Base-by-base conservation (phyloP, 306 rosid species). In the Begonia peltatifolia region DNA sequence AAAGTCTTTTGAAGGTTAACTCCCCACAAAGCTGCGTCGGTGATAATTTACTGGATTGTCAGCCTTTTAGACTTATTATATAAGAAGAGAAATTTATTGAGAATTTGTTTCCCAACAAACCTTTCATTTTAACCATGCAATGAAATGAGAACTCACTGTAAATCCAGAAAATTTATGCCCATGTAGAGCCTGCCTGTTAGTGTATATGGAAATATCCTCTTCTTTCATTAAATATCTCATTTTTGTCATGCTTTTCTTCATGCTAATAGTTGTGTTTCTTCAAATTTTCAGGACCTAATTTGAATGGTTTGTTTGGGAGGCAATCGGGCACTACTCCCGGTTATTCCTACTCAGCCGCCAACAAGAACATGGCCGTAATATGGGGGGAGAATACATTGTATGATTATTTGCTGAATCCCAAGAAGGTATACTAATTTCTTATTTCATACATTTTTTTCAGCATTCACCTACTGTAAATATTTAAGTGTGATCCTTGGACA, bases 351-450 rank as follows among this genome's bases (percentile, higher is more conserved):
- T 87, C 96, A 4, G 54, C 94, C 41, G 96, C 96, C 58, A 87
- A 87, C 87, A 87, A 87, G 79, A 78, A 67, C 73, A 87, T 74
- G 96, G 96, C 96, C 48, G 96, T 87, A 62, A 68, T 0, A 16
- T 87, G 96, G 96, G 94, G 81, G 65, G 96, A 87, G 23, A 87
- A 83, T 72, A 78, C 96, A 10, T 55, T 87, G 54, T 87, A 87
- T 23, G 94, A 87, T 50, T 83, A 87, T 74, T 78, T 87, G 77
- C 87, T 87, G 36, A 87, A 87, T 56, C 96, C 96, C 42, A 87
- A 87, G 74, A 87, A 87, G 94, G 96, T 87, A 76, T 53, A 9
- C 18, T 9, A 18, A 50, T n/a, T n/a, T 20, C 53, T 5, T 17
- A 14, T 49, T 13, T 49, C 20, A 9, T n/a, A 9, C 18, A 8